Evolutionary conservation across 2,329 filamentous ascomycete species (phyloP).

Genomic region (Fragosphaeria purpurea): DNA sequence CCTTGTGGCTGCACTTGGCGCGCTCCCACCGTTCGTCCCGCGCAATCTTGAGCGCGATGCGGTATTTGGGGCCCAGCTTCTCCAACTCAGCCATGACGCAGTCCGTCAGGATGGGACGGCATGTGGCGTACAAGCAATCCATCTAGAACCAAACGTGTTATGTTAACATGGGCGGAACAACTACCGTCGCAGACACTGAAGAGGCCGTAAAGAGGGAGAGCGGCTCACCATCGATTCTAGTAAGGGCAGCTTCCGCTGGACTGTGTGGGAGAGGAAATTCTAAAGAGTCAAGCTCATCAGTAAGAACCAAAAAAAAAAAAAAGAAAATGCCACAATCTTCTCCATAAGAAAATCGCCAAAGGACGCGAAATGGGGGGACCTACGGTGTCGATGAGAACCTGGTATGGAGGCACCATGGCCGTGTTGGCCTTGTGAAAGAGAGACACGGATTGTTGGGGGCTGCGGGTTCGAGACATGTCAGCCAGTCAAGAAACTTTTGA

Average conservation of each 20-base stretch:
- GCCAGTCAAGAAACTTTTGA: too few species aligned
- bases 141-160: constrained; percentile 45
- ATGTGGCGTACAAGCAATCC: constrained; percentile 89
- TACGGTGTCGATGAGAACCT: constrained; percentile 17
- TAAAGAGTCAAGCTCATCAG: neutral
- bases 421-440: constrained; percentile 18
- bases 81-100: constrained; percentile 73
- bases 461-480: neutral
- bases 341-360: too few species aligned
- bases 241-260: constrained; percentile 76
- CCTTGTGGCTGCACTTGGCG: constrained; percentile 82
- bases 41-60: constrained; percentile 76
- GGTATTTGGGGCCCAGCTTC: constrained; percentile 80
- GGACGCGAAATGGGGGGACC: neutral
- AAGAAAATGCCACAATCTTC: neutral
- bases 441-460: constrained; percentile 14
- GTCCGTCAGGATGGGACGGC: constrained; percentile 75
- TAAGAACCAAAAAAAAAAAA: neutral
- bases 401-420: constrained; percentile 15
- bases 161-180: neutral
- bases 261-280: constrained; percentile 84
- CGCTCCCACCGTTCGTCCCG: constrained; percentile 83
- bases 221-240: constrained; percentile 64
- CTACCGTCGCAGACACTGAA: too few species aligned
- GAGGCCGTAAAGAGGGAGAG: constrained; percentile 23